Base-by-base conservation (phyloP, 225 moss, liverwort and hornwort species). In the Marchantia paleacea region DNA sequence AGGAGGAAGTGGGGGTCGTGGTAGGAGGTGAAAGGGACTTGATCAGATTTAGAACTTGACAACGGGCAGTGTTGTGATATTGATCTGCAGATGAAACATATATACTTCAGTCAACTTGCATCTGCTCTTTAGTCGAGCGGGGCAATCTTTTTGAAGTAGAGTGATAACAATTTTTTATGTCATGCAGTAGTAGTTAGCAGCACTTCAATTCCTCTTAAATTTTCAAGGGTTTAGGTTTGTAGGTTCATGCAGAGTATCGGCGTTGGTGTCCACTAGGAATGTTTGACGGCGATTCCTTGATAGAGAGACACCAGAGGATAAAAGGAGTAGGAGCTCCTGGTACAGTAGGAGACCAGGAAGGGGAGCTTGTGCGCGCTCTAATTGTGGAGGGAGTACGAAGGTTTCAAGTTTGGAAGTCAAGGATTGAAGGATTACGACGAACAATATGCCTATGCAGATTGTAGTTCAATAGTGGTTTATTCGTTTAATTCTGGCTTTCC, bases 111-210 rank as follows among this genome's bases (percentile, higher is more conserved):
- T 74, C 68, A 72, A 79, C 83, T 86, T 86, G 86, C 86, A 86
- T 78, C 81, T 74, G 78, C 47, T 80, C 54, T 30, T 25, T 48
- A 47, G 10, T 49, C 4, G 72, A 72, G 75, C 74, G 78, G 81
- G 86, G 83, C 78, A 86, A 86, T 83, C 86, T 83, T 86, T 86
- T 83, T 86, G 86, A 60, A 75, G 83, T 86, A 72, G 18, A 71
- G 71, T 39, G 47, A 48, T 48, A 12, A 20, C 71, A 20, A 0
- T 71, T 49, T 48, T 71, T 15, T 48, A 57, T 57, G 62, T 71
- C 31, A 48, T 22, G 71, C 48, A 22, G 49, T 7, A 71, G 16
- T 20, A 13, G 22, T 68, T 71, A 31, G 4, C 39, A 19, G 71
- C 49, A 29, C 49, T 49, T 50, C 12, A 20, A 11, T 71, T 19